Percentiles rank a stretch among this genome's conserved stretches.
Evolutionary conservation across 2,329 filamentous ascomycete genomes (phyloP).

Genomic region (Botrytis medusae): DNA sequence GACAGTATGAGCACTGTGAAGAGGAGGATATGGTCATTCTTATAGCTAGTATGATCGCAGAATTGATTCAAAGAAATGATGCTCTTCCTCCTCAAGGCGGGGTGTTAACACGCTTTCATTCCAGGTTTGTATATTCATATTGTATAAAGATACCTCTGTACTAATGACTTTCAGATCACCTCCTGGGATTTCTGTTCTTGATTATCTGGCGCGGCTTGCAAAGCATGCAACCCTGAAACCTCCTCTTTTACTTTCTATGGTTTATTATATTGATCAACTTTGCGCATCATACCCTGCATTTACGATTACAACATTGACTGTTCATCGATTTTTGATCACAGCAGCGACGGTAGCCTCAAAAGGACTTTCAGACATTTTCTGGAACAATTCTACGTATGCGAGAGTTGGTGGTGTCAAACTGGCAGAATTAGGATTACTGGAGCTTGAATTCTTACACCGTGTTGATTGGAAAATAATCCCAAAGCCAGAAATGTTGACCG

Average conservation of each 20-base stretch:
- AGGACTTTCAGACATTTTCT: slow-evolving; percentile 93
- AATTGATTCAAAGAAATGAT: slow-evolving; percentile 92
- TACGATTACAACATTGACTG: slow-evolving; percentile 92
- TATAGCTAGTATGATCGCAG: slow-evolving; percentile 92
- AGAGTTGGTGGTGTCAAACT: slow-evolving; percentile 90
- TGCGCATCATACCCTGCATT: slow-evolving; percentile 92
- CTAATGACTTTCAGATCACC: slow-evolving; percentile 47
- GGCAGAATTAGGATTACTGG: slow-evolving; percentile 83
- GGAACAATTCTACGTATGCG: slow-evolving; percentile 97
- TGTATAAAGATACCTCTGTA: neutral
- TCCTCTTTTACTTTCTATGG: slow-evolving; percentile 95
- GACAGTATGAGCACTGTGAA: slow-evolving; percentile 76
- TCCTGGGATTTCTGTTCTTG: slow-evolving; percentile 88
- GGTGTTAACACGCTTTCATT: slow-evolving; percentile 91
- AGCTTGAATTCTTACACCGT: slow-evolving; percentile 88
- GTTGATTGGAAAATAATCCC: slow-evolving; percentile 98
- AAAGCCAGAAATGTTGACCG: slow-evolving; percentile 86
- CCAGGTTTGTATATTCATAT: slow-evolving; percentile 57
- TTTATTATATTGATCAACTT: slow-evolving; percentile 95
- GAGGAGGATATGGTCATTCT: slow-evolving; percentile 85
- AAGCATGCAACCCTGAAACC: slow-evolving; percentile 92
- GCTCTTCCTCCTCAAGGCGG: slow-evolving; percentile 79
- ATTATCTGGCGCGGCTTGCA: slow-evolving; percentile 90
- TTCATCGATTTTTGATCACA: slow-evolving; percentile 95
- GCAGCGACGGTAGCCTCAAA: slow-evolving; percentile 95